Base-by-base conservation (phyloP, 176 grass and related monocot species). In the Ensete ventricosum region DNA sequence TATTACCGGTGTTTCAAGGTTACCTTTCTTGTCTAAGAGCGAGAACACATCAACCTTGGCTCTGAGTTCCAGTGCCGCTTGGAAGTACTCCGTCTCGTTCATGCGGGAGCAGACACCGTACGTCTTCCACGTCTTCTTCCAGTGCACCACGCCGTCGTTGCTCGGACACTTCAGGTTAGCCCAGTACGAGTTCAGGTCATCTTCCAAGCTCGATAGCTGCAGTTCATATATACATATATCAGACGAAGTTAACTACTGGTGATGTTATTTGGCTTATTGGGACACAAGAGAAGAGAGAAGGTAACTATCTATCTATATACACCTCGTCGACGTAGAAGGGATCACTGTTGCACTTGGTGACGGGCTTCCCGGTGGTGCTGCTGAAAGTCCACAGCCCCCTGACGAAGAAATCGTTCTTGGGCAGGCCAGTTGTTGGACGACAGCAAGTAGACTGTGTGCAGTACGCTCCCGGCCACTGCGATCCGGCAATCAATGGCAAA, bases 391-490 rank as follows among this genome's bases (percentile, higher is more conserved):
- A 71, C 52, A 87, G 69, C 55, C 64, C 48, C 20, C 71, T 0
- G 9, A 87, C 12, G 66, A 72, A 83, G 85, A 87, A 87, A 83
- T 87, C 85, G 64, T 82, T 77, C 65, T 50, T 24, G 9, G 85
- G 85, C 65, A 76, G 79, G 10, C 85, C 81, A 51, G 82, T 83
- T 21, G 69, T 65, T n/a, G 85, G 85, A 29, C 79, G 60, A 76
- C 85, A 87, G 66, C 85, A 87, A 0, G 52, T 71, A 14, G 80
- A 82, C 71, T 67, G 65, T 57, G 26, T 9, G 51, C 85, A 87
- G 64, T 76, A 83, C 65, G 85, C 85, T 66, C 85, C 85, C 54
- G 85, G 81, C 85, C 85, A 87, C 84, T 86, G 62, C 75, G 66
- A 49, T 26, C 19, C 14, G 6, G 54, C 14, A 43, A 6, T 43